A percentile compares a stretch with the other conserved stretches of the same genome.
Conservation (phyloP, 2,329 filamentous ascomycete species). For the Neofusicoccum ribis region DNA sequence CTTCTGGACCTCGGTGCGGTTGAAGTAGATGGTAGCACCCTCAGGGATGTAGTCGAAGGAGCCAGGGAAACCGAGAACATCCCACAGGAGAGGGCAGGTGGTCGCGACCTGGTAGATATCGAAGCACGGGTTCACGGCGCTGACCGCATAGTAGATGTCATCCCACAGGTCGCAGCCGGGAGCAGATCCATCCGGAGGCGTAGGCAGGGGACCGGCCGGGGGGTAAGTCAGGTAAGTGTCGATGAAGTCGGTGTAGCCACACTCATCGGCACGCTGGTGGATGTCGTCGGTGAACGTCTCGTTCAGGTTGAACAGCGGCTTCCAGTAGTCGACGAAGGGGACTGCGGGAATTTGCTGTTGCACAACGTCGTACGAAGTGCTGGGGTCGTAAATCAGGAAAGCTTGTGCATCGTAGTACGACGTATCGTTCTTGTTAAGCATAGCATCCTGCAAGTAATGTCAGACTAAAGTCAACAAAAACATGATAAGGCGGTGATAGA, state of each 20-base stretch:
- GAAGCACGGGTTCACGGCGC: slow-evolving; percentile 53
- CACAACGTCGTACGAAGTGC: slow-evolving; percentile 56
- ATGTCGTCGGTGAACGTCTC: slow-evolving; percentile 57
- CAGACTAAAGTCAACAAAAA: slow-evolving; percentile 55
- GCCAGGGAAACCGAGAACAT: slow-evolving; percentile 40
- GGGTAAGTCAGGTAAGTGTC: slow-evolving; percentile 68
- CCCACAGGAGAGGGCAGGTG: slow-evolving; percentile 37
- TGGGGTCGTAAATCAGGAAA: slow-evolving; percentile 70
- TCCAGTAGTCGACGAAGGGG: slow-evolving; percentile 62
- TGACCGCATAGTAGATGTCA: slow-evolving; percentile 40
- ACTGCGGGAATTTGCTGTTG: slow-evolving; percentile 56
- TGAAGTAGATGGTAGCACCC: slow-evolving; percentile 49
- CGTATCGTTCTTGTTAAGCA: slow-evolving; percentile 68
- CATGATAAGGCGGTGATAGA: slow-evolving; percentile 37
- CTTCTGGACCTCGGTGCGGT: slow-evolving; percentile 52
- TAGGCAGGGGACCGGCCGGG: slow-evolving; percentile 61
- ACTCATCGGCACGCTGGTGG: slow-evolving; percentile 54
- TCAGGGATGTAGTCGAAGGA: slow-evolving; percentile 41
- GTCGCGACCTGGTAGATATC: slow-evolving; percentile 50
- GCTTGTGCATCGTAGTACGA: slow-evolving; percentile 62
- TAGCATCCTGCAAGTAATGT: slow-evolving; percentile 52
- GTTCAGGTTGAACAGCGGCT: slow-evolving; percentile 64
- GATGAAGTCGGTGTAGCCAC: slow-evolving; percentile 64
- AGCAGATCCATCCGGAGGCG: slow-evolving; percentile 46
- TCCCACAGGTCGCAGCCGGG: slow-evolving; percentile 55